Evolutionary conservation across 805 yeast species (phyloP).

Genomic region (Yamadazyma olivae): DNA sequence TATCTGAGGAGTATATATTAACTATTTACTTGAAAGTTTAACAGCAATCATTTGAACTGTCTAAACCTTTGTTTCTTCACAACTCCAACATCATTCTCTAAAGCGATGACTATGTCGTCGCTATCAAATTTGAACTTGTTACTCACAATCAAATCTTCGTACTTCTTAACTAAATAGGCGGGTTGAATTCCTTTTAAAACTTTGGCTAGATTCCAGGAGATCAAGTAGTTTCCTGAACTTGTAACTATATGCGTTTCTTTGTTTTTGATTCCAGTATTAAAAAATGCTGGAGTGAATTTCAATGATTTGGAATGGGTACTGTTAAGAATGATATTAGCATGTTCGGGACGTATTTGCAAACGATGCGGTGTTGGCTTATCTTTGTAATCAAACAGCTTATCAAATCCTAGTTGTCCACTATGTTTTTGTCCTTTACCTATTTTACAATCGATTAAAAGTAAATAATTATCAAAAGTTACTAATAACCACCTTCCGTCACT

Average conservation of each 20-base stretch:
- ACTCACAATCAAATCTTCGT: conserved; percentile 60
- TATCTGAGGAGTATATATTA: no score
- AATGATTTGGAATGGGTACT: conserved; percentile 48
- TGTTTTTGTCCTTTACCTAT: conserved; percentile 54
- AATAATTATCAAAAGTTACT: conserved; percentile 73
- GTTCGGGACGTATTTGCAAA: conserved; percentile 67
- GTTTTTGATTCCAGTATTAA: conserved; percentile 65
- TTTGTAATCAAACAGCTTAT: conserved; percentile 6
- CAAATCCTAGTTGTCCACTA: conserved; percentile 8
- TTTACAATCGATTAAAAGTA: conserved; percentile 65
- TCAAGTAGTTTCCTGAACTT: conserved; percentile 77
- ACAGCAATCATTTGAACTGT: conserved; percentile 43
- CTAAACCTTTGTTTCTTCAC: conserved; percentile 56
- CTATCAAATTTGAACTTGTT: conserved; percentile 79
- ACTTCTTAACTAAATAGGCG: conserved; percentile 58
- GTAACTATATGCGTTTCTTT: conserved; percentile 73
- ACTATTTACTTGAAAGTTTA: no score
- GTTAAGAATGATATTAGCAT: conserved; percentile 57
- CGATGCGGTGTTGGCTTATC: conserved; percentile 68
- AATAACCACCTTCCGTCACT: conserved; percentile 79
- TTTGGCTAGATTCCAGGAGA: conserved; percentile 73
- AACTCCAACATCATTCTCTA: conserved; percentile 74
- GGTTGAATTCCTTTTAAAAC: conserved; percentile 44
- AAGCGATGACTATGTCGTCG: conserved; percentile 66
- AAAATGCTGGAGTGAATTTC: conserved; percentile 68